Base-by-base conservation (phyloP, 2,329 filamentous ascomycete genomes). In the Dryadomyces quercus-mongolicae region DNA sequence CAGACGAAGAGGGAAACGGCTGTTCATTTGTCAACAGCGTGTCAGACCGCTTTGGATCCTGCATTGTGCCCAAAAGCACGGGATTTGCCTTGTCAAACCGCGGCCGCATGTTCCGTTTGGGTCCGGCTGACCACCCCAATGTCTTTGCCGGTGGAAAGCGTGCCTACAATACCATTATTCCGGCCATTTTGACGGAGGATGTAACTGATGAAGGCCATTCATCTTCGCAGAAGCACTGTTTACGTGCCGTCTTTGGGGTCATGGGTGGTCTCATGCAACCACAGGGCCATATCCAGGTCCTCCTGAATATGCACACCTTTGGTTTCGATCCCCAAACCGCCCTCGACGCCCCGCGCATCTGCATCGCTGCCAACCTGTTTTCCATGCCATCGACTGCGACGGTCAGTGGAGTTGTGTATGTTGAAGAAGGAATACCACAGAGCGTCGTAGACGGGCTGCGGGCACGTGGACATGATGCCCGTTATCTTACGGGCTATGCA, bases 221-320 rank as follows among this genome's bases (percentile, higher is more conserved):
- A 38, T 16, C 36, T n/a, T n/a, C n/a, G n/a, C n/a, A n/a, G n/a
- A n/a, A n/a, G n/a, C 5, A 36, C 18, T n/a, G 31, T 2, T 53
- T 91, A 5, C 47, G 53, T 47, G 38, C 56, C 5, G 54, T 59
- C 25, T 51, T 59, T 61, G 92, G 92, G 46, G 90, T 96, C 57
- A 96, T 97, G 92, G 92, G 92, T 38, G 91, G 89, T 0, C 95
- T 93, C 67, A 97, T 96, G 86, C 92, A 97, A 68, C 92, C 92
- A 0, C 92, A 96, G 67, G 92, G 91, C 15, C 92, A 96, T 57
- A 84, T 96, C 0, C 92, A 97, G 67, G 90, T 96, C 0, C 70
- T 97, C 12, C 74, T 96, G 1, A 95, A 94, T 61, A 91, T 94
- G 78, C 70, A 93, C 0, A 80, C 87, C 0, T 95, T 92, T 61